Conservation (phyloP, 495 filamentous ascomycete species). For the Trichoderma gamsii region DNA sequence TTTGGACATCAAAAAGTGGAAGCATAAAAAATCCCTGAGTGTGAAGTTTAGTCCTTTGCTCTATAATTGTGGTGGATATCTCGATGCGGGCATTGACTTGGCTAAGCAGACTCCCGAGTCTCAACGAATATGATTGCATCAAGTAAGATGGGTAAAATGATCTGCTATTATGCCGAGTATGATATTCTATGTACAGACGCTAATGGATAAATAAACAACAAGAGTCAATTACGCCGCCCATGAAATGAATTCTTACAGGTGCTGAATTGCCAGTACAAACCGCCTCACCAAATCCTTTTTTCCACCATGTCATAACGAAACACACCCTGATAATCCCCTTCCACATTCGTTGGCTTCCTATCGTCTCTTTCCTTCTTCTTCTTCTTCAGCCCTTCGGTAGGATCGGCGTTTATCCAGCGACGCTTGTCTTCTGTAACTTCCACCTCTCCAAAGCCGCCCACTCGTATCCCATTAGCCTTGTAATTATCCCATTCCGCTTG, state of each 20-base stretch:
- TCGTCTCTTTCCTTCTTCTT: slow-evolving; percentile 56
- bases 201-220: background rate
- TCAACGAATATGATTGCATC: too few relatives aligned
- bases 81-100: too few relatives aligned
- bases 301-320: slow-evolving; percentile 87
- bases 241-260: background rate
- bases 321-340: slow-evolving; percentile 56
- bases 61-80: too few relatives aligned
- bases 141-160: too few relatives aligned
- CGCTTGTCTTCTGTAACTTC: slow-evolving; percentile 86
- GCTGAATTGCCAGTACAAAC: too few relatives aligned
- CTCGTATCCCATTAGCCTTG: slow-evolving; percentile 62
- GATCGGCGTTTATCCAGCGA: slow-evolving; percentile 81
- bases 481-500: slow-evolving; percentile 49
- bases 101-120: too few relatives aligned
- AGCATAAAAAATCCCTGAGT: too few relatives aligned
- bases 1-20: too few relatives aligned
- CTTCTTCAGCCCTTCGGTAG: slow-evolving; percentile 60
- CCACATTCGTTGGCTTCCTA: slow-evolving; percentile 48
- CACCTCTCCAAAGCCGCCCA: slow-evolving; percentile 76
- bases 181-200: background rate
- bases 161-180: background rate
- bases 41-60: too few relatives aligned
- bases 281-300: slow-evolving; percentile 77
- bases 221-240: background rate